Evolutionary conservation across 1,284 basidiomycete species (phyloP).

Genomic region (Cutaneotrichosporon arboriforme): DNA sequence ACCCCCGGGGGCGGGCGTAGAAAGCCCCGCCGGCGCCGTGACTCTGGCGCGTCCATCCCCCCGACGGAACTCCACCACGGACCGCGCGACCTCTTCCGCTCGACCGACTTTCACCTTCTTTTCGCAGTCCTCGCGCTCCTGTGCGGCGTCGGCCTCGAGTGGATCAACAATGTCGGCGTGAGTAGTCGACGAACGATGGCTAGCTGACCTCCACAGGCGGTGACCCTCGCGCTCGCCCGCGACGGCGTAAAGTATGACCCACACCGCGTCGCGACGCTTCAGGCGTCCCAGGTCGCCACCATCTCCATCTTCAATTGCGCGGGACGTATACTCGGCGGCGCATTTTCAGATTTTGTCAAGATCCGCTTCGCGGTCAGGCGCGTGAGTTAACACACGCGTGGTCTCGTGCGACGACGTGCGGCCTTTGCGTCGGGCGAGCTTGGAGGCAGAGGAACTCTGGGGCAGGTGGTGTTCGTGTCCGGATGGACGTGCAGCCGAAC

Average conservation of each 20-base stretch:
- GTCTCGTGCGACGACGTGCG: no score
- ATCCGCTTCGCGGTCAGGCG: conserved; percentile 59
- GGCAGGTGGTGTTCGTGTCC: no score
- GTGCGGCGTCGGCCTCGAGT: conserved; percentile 83
- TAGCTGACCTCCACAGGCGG: conserved; percentile 51
- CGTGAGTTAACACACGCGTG: no score
- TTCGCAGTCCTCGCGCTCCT: conserved; percentile 66
- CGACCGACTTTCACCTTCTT: conserved; percentile 69
- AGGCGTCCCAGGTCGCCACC: conserved; percentile 77
- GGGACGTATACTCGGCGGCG: conserved; percentile 68
- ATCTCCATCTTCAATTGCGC: conserved; percentile 78
- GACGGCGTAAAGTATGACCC: conserved; percentile 62
- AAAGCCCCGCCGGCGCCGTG: conserved; percentile 1
- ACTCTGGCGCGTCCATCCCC: conserved; percentile 24
- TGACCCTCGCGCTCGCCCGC: conserved; percentile 76
- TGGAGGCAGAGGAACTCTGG: no score
- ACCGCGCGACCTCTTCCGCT: conserved; percentile 30
- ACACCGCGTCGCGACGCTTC: conserved; percentile 63
- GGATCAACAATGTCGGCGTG: conserved; percentile 85
- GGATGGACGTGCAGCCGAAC: no score
- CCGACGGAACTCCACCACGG: conserved; percentile 24
- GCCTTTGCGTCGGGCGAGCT: no score
- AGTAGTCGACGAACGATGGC: neutral
- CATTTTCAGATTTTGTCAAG: conserved; percentile 69
- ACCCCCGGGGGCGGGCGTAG: neutral